These are phyloP conservation scores for Globisporangium nunn DNA, from an alignment of 352 stramenopile species.

Conservation along the genomic window DNA sequence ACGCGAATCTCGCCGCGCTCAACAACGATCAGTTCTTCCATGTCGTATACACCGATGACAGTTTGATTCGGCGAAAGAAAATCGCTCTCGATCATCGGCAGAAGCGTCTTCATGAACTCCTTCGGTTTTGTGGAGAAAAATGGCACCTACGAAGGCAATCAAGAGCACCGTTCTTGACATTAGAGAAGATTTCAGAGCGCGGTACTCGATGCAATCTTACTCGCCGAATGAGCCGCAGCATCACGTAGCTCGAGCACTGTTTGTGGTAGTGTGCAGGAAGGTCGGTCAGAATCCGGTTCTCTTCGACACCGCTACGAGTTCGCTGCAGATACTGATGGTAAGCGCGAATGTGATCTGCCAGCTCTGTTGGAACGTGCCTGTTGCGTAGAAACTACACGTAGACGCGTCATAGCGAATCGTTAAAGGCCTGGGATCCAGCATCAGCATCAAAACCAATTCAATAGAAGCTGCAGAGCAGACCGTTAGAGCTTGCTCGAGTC, in stretches of 20 bases:
- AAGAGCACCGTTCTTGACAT: too few relatives aligned
- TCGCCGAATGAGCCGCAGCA: conserved; percentile 16
- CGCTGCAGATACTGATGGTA: conserved; percentile 78
- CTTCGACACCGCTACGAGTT: conserved; percentile 47
- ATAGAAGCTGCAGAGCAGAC: too few relatives aligned
- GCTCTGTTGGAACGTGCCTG: conserved; percentile 24
- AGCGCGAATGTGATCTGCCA: conserved; percentile 26
- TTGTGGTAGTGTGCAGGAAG: conserved; percentile 42
- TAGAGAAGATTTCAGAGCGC: too few relatives aligned
- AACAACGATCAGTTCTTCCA: conserved; percentile 52
- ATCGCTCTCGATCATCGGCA: conserved; percentile 33
- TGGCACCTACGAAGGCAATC: too few relatives aligned
- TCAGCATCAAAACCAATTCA: too few relatives aligned
- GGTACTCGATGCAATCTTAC: conserved; percentile 3
- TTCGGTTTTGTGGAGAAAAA: conserved; percentile 14
- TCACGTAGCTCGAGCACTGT: conserved; percentile 36
- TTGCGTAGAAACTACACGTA: conserved; percentile 31
- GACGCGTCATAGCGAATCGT: background rate
- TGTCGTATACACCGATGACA: conserved; percentile 19
- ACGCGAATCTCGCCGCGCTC: conserved; percentile 35
- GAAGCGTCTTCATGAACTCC: conserved; percentile 45
- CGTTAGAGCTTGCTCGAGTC: conserved; percentile 32
- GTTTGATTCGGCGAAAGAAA: conserved; percentile 41
- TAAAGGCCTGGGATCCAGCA: too few relatives aligned
- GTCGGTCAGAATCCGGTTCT: conserved; percentile 36